Percentiles rank a stretch among this genome's conserved stretches.
These are phyloP conservation scores for Oryza brachyantha DNA, from an alignment of 176 grass and related monocot genomes.

Conservation along the genomic window DNA sequence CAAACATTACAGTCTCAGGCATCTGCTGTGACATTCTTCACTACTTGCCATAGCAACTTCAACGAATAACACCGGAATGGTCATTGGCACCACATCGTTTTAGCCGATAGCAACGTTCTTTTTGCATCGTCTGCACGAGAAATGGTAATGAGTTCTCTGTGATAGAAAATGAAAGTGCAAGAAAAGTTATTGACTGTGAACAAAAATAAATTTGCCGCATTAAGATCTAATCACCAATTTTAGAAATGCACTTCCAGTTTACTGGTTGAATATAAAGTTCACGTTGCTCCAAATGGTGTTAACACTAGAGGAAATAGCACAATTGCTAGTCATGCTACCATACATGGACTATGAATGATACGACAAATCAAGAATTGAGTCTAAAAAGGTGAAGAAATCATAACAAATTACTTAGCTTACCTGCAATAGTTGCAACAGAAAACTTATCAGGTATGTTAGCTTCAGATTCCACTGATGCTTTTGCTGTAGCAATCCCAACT, in stretches of 20 bases:
- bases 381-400: neutral
- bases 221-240: neutral
- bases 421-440: conserved; percentile 52
- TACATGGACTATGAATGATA: neutral
- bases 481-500: conserved; percentile 69
- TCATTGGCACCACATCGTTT: conserved; percentile 37
- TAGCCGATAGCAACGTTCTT: conserved; percentile 37
- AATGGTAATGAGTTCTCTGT: conserved; percentile 6
- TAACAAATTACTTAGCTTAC: conserved; percentile 30
- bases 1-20: too few species aligned
- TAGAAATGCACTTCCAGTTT: neutral
- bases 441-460: conserved; percentile 64
- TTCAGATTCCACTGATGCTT: conserved; percentile 81
- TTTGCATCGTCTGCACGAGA: conserved; percentile 53
- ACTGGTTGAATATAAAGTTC: too few species aligned
- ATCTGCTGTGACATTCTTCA: neutral
- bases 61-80: neutral
- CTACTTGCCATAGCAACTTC: too few species aligned
- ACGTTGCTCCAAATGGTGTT: too few species aligned
- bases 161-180: neutral
- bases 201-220: neutral
- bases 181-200: neutral
- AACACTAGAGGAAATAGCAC: neutral
- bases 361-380: neutral
- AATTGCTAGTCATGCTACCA: neutral